Evolutionary conservation across 2,329 filamentous ascomycete genomes (phyloP).

Genomic region (Alternaria triticina): DNA sequence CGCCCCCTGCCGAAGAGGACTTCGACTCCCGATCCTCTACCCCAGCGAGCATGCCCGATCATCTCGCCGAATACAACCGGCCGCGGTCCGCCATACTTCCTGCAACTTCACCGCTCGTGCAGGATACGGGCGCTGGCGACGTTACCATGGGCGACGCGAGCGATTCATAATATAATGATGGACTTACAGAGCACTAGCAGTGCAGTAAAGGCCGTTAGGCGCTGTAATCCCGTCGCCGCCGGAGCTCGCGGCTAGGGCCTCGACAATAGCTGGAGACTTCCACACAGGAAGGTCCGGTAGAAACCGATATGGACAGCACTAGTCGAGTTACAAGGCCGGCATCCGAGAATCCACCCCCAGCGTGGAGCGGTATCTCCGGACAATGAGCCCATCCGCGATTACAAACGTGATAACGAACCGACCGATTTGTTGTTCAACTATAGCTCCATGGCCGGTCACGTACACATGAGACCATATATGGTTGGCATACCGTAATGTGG

Average conservation of each 20-base stretch:
- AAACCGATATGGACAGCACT: background rate
- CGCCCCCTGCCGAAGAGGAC: constrained; percentile 70
- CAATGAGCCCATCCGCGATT: background rate
- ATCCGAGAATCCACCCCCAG: background rate
- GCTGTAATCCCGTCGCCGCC: background rate
- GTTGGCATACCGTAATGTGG: background rate
- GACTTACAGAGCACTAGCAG: background rate
- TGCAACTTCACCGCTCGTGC: constrained; percentile 30
- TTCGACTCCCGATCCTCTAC: constrained; percentile 47
- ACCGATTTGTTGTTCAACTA: constrained; percentile 1
- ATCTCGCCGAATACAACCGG: constrained; percentile 38
- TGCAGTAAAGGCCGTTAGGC: background rate
- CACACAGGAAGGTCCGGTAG: background rate
- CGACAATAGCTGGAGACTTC: background rate
- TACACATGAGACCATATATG: background rate
- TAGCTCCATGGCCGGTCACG: background rate
- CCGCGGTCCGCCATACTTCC: constrained; percentile 42
- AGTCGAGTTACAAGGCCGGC: background rate
- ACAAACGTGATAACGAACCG: background rate
- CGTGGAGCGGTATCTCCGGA: background rate
- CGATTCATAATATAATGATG: constrained; percentile 13
- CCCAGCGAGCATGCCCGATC: constrained; percentile 53
- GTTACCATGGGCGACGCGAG: constrained; percentile 42
- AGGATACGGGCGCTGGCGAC: constrained; percentile 29
- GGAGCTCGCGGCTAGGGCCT: background rate